Base-by-base conservation (phyloP, 371 early-diverging fungal genomes). In the Mucor velutinosus region DNA sequence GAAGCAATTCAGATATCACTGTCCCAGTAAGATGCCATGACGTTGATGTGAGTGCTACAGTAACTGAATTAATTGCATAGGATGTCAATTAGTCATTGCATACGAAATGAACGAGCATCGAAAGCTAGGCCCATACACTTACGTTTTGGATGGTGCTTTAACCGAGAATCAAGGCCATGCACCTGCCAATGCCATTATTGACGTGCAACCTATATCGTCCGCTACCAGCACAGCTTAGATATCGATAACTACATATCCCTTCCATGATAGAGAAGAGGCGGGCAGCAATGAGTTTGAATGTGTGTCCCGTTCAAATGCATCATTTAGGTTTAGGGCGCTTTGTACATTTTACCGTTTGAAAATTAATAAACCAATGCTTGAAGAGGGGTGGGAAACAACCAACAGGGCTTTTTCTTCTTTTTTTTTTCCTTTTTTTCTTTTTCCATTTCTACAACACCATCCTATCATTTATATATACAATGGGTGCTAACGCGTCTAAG, bases 1-100 rank as follows among this genome's bases (percentile, higher is more conserved):
- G 66, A 88, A 86, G 58, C 90, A 89, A 67, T 85, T 82, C 67
- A 75, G 90, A 65, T 76, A 88, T 41, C 77, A 81, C 47, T 89
- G 90, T 71, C 88, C 86, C 65, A 67, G 89, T 77, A 82, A 75
- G 70, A 29, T 25, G 14, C 5, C 5, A 29, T 23, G 23, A 0
- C 12, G 51, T 17, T 0, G 30, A 10, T 7, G 25, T 17, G 4
- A 30, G 21, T 17, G 15, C 25, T 23, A 21, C 27, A 25, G 25
- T 14, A 53, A 53, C 27, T 53, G 27, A 53, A 14, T 53, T 4
- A 12, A 12, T 27, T 21, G 1, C 14, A 4, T 74, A 82, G 80
- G 83, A 61, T 89, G 90, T 61, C 77, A 76, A 41, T 64, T 87
- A 32, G 60, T 82, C 19, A 75, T 89, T 55, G 90, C 87, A 3